Conservation (phyloP, 192 early-diverging fungal genomes). For the Linnemannia schmuckeri region DNA sequence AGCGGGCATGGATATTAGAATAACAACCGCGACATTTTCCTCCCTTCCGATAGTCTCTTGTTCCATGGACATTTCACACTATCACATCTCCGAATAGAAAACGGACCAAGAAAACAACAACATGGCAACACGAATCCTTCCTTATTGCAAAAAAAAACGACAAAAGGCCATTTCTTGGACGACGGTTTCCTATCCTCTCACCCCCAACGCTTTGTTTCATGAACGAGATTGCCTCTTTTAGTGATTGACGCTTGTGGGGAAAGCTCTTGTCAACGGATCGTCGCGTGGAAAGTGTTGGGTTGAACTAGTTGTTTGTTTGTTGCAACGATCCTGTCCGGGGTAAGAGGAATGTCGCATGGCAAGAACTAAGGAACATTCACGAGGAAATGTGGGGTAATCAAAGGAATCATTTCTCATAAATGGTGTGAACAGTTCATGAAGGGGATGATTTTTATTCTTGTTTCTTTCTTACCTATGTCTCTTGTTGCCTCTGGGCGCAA, state of each 20-base stretch:
- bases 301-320: not conserved
- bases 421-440: not conserved
- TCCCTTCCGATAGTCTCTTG: not conserved
- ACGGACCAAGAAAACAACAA: not conserved
- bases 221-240: slow-evolving; percentile 15
- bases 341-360: not conserved
- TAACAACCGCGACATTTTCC: not conserved
- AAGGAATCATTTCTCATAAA: not conserved
- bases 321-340: not conserved
- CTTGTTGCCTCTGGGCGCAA: too few species aligned
- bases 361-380: not conserved
- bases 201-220: slow-evolving; percentile 9
- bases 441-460: not conserved
- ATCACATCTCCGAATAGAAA: not conserved
- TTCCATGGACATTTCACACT: not conserved
- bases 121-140: not conserved
- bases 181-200: not conserved
- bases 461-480: not conserved
- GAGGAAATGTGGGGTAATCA: slow-evolving; percentile 4
- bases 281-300: slow-evolving; percentile 5
- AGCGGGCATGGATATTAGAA: not conserved
- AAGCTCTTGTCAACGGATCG: not conserved
- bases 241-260: slow-evolving; percentile 10
- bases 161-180: not conserved
- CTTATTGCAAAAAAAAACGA: not conserved